Percentiles rank a stretch among this genome's conserved stretches.
Evolutionary conservation across 192 early-diverging fungal genomes (phyloP).

Genomic region (Kickxella alabastrina): DNA sequence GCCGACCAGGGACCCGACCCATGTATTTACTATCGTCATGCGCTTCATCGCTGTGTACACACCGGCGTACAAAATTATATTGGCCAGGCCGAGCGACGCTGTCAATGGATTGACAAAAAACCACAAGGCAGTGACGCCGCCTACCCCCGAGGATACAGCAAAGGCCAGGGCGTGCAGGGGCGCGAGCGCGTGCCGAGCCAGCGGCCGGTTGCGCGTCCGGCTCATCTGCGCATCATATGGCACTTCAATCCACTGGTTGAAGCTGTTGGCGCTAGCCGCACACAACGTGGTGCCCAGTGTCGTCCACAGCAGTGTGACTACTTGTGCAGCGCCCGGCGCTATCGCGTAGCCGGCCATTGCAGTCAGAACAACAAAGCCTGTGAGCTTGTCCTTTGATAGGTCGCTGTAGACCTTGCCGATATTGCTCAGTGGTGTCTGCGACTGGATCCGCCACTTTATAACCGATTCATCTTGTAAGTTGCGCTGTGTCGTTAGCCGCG

Average conservation of each 20-base stretch:
- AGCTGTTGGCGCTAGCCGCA: slow-evolving; percentile 82
- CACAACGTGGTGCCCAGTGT: slow-evolving; percentile 85
- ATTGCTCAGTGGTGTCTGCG: neutral
- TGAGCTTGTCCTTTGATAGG: slow-evolving; percentile 82
- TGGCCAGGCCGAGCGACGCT: slow-evolving; percentile 73
- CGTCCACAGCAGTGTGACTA: slow-evolving; percentile 69
- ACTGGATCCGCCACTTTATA: slow-evolving; percentile 29
- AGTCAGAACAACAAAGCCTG: slow-evolving; percentile 85
- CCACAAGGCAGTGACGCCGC: slow-evolving; percentile 62
- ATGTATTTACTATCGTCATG: slow-evolving; percentile 90
- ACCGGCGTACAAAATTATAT: slow-evolving; percentile 84
- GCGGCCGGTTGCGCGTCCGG: slow-evolving; percentile 80
- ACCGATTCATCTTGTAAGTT: neutral
- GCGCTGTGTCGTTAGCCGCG: neutral
- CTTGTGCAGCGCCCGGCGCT: slow-evolving; percentile 65
- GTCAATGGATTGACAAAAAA: slow-evolving; percentile 84
- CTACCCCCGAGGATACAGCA: slow-evolving; percentile 63
- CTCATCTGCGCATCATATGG: slow-evolving; percentile 98
- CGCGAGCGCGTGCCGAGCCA: slow-evolving; percentile 74
- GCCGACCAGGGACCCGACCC: slow-evolving; percentile 91
- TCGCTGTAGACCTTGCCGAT: slow-evolving; percentile 58
- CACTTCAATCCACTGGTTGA: slow-evolving; percentile 95
- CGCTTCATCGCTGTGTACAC: slow-evolving; percentile 95
- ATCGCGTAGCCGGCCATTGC: slow-evolving; percentile 94
- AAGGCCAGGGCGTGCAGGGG: slow-evolving; percentile 75